These are phyloP conservation scores for Periconia digitata DNA, from an alignment of 2,329 filamentous ascomycete genomes.

Conservation along the genomic window DNA sequence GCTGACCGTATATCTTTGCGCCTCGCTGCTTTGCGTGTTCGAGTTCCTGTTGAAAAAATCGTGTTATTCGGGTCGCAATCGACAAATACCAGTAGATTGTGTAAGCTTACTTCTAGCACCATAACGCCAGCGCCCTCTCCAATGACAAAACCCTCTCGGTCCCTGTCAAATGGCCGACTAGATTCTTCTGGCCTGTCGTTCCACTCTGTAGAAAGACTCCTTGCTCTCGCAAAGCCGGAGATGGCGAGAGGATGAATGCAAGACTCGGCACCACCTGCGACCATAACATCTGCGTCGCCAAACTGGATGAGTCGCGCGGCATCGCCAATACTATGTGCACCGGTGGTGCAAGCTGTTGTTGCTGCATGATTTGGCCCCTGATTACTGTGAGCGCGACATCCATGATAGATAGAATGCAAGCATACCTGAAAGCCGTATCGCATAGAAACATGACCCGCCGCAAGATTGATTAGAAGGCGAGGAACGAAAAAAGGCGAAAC, in stretches of 20 bases:
- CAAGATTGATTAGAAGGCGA: constrained; percentile 89
- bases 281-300: constrained; percentile 91
- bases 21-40: constrained; percentile 81
- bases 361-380: constrained; percentile 88
- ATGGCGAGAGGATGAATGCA: constrained; percentile 94
- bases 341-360: constrained; percentile 94
- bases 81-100: too few relatives aligned
- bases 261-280: constrained; percentile 92
- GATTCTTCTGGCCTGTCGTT: constrained; percentile 71
- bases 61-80: background rate
- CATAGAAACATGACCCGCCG: constrained; percentile 93
- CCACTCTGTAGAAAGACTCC: constrained; percentile 80
- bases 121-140: constrained; percentile 88
- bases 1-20: constrained; percentile 83
- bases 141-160: constrained; percentile 84
- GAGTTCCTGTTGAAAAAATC: too few relatives aligned
- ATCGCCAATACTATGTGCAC: constrained; percentile 91
- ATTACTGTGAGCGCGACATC: constrained; percentile 6
- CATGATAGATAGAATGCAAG: background rate
- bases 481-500: constrained; percentile 94
- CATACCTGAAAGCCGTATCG: constrained; percentile 73
- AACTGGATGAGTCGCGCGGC: constrained; percentile 89
- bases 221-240: constrained; percentile 84
- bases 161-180: constrained; percentile 83
- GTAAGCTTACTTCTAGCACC: constrained; percentile 72